phyloP scores from a whole-genome alignment of 306 rosid species.

The Quercus wislizeni region DNA sequence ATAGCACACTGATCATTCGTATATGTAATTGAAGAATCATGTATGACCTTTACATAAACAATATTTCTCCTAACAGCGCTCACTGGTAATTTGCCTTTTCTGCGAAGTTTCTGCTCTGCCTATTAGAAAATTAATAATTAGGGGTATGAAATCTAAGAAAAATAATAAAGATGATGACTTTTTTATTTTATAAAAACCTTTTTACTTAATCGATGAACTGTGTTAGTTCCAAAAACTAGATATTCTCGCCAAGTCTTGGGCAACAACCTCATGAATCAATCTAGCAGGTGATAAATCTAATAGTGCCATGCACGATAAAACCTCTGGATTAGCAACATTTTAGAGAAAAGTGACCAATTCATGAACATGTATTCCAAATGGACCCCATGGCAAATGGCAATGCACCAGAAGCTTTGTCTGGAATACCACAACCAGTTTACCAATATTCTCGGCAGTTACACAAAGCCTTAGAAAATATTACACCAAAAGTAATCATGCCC shows the following conservation, averaged over 20 bases:
- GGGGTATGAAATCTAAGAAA: background rate
- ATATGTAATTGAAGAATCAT: too few relatives aligned
- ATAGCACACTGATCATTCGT: too few relatives aligned
- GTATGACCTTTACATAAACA: too few relatives aligned
- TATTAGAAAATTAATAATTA: too few relatives aligned
- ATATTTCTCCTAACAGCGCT: too few relatives aligned
- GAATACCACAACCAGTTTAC: conserved; percentile 1
- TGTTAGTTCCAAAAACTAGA: conserved; percentile 10
- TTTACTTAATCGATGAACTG: background rate
- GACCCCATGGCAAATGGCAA: background rate
- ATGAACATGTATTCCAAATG: conserved; percentile 9
- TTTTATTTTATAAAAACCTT: too few relatives aligned
- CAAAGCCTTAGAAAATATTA: background rate
- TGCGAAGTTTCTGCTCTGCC: too few relatives aligned
- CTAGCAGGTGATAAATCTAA: background rate
- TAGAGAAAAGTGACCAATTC: background rate
- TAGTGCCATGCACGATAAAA: background rate
- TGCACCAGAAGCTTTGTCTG: conserved; percentile 19
- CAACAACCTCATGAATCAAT: too few relatives aligned
- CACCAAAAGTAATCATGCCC: conserved; percentile 1
- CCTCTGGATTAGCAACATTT: conserved; percentile 13
- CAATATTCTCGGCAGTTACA: conserved; percentile 21
- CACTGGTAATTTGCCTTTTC: too few relatives aligned
- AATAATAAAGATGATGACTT: background rate
- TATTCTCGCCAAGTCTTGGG: background rate